Base-by-base conservation (phyloP, 257 asterid genomes). In the Parsonsia alboflavescens region DNA sequence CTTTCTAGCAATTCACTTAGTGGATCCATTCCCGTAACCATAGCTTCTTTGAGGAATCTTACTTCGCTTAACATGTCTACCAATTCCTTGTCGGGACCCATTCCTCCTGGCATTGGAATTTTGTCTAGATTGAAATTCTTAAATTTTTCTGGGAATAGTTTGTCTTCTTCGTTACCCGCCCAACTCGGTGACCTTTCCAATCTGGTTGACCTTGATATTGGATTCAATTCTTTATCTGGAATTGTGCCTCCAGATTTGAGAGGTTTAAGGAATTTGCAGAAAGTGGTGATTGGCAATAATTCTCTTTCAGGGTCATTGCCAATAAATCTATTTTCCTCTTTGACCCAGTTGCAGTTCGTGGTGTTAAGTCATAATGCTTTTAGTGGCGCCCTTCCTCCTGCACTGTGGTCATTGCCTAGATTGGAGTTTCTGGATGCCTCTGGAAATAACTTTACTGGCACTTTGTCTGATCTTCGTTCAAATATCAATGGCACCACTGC, bases 141-240 rank as follows among this genome's bases (percentile, higher is more conserved):
- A 85, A 92, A 90, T 83, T 85, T 95, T 62, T 92, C 99, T 21
- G 54, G 85, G 62, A 95, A 92, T 72, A 86, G 71, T 72, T 86
- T 95, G 83, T 87, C 96, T 19, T 89, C 98, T 75, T 80, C 81
- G 3, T 85, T 95, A 75, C 99, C 98, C 2, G 75, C 93, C 72
- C 92, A 91, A 75, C 85, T 95, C 50, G 92, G 97, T 70, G 79
- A 81, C 69, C 94, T 91, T 83, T 82, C 94, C 62, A 82, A 73
- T 70, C 82, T 95, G 75, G 83, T 86, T 82, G 91, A 87, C 67
- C 93, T 92, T 84, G 97, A 95, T 87, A 88, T 95, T 57, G 90
- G 96, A 68, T 84, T 73, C 80, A 95, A 95, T 82, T 75, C 82
- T 12, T 79, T 95, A 33, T 77, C 86, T 10, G 98, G 97, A 30